Conservation (phyloP, 441 rosid genomes). For the Manihot esculenta region DNA sequence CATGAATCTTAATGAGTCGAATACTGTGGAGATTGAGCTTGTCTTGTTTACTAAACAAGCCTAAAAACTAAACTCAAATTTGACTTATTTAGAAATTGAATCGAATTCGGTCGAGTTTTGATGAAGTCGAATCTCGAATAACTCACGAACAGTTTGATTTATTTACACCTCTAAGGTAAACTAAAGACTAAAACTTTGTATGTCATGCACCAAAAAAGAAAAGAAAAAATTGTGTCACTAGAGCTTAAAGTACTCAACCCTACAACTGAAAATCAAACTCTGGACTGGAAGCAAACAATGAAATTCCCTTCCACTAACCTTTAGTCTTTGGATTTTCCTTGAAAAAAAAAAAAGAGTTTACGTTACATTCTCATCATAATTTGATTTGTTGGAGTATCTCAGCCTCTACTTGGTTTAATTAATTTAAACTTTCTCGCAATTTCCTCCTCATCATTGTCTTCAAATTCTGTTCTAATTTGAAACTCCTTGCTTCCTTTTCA, state of each 20-base stretch:
- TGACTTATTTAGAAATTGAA: no score
- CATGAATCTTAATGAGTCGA: no score
- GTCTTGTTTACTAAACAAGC: no score
- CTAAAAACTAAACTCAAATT: no score
- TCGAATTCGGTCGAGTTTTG: no score
- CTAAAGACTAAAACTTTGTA: background rate
- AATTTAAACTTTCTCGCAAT: background rate
- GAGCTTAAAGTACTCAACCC: background rate
- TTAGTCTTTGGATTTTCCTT: background rate
- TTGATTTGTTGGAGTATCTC: background rate
- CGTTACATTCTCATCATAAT: background rate
- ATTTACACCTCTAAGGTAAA: no score
- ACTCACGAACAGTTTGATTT: no score
- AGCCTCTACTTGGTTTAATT: background rate
- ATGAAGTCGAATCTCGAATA: no score
- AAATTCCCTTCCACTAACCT: background rate
- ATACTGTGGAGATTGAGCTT: no score
- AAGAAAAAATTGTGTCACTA: background rate
- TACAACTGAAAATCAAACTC: background rate
- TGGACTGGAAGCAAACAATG: conserved; percentile 10
- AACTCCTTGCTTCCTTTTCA: background rate
- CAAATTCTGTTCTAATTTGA: background rate
- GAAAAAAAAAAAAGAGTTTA: no score
- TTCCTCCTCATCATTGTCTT: background rate
- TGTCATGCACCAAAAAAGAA: background rate